A percentile compares a stretch with the other conserved stretches of the same genome.
These are phyloP conservation scores for Xylaria venustula DNA, from an alignment of 495 filamentous ascomycete genomes.

Conservation along the genomic window DNA sequence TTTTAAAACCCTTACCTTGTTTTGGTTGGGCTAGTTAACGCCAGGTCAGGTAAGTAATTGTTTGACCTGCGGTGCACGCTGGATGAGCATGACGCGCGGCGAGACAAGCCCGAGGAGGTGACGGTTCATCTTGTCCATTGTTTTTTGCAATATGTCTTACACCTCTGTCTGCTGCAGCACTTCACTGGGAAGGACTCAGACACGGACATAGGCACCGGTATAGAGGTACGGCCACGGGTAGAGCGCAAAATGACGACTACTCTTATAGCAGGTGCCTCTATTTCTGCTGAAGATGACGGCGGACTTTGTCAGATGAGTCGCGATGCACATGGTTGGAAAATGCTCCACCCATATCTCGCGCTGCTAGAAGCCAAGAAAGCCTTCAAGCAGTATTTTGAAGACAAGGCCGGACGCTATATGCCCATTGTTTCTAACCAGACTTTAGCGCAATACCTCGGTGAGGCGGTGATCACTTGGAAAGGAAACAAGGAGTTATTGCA, in stretches of 20 bases:
- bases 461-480: conserved; percentile 14
- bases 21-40: too few relatives aligned
- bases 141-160: conserved; percentile 11
- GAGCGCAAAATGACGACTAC: background rate
- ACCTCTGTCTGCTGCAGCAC: background rate
- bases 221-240: background rate
- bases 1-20: too few relatives aligned
- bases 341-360: background rate
- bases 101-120: conserved; percentile 12
- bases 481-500: background rate
- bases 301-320: background rate
- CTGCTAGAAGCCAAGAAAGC: background rate
- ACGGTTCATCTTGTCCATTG: conserved; percentile 14
- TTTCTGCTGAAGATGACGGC: background rate
- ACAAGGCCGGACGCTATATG: background rate
- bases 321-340: background rate
- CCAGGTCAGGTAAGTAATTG: too few relatives aligned
- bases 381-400: background rate
- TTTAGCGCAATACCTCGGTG: conserved; percentile 14
- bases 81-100: too few relatives aligned
- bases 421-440: conserved; percentile 11
- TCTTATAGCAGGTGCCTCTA: background rate
- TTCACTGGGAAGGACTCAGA: background rate
- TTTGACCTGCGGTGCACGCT: too few relatives aligned
- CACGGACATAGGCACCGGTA: background rate